Conservation (phyloP, 805 yeast genomes). For the Pichia membranifaciens region DNA sequence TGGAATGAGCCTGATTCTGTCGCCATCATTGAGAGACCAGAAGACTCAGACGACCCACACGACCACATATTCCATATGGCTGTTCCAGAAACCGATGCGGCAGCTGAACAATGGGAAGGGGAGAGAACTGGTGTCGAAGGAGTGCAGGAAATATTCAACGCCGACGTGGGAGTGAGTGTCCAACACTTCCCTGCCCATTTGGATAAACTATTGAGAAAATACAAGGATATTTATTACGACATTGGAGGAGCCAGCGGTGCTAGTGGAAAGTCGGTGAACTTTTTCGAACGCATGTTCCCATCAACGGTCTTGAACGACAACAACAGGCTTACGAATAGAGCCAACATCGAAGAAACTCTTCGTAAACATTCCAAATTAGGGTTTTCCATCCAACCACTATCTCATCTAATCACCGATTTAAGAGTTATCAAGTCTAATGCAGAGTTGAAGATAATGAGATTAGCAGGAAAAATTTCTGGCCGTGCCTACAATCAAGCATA, state of each 20-base stretch:
- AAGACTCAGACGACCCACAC: conserved; percentile 45
- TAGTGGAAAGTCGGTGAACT: conserved; percentile 6
- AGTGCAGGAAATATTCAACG: conserved; percentile 78
- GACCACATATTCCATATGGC: conserved; percentile 57
- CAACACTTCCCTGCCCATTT: conserved; percentile 40
- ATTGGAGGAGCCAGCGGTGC: conserved; percentile 13
- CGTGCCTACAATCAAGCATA: conserved; percentile 81
- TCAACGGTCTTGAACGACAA: conserved; percentile 13
- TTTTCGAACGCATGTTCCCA: conserved; percentile 18
- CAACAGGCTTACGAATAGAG: conserved; percentile 16
- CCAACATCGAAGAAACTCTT: conserved; percentile 18
- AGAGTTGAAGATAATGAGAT: conserved; percentile 74
- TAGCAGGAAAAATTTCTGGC: conserved; percentile 77
- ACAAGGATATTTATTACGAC: conserved; percentile 54
- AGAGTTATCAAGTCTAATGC: conserved; percentile 70
- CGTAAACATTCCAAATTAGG: conserved; percentile 19
- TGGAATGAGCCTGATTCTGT: conserved; percentile 87
- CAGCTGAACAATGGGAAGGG: conserved; percentile 93
- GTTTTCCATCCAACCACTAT: conserved; percentile 35
- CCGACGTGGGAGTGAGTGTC: conserved; percentile 62
- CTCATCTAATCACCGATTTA: conserved; percentile 38
- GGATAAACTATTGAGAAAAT: conserved; percentile 40
- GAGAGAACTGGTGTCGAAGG: conserved; percentile 82
- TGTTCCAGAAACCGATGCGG: conserved; percentile 76
- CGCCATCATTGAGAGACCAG: conserved; percentile 58